Base-by-base conservation (phyloP, 2,329 filamentous ascomycete genomes). In the Cladobotryum protrusum region DNA sequence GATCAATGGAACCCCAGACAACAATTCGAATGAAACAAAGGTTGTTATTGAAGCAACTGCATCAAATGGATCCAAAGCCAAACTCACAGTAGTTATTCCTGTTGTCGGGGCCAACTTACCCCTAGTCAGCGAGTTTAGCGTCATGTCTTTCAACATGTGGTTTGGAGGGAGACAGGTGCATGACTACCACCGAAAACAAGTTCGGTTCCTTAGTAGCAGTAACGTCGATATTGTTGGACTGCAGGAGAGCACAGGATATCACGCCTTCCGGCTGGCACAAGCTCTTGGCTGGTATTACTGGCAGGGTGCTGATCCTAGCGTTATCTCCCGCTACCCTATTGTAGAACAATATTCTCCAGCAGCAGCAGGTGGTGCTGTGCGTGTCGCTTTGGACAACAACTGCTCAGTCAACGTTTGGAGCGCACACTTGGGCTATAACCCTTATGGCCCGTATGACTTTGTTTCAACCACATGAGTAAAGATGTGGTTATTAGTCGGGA, bases 381-480 rank as follows among this genome's bases (percentile, higher is more conserved):
- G 58, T 15, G 60, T 72, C 40, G 58, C 60, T 20, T 60, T 72
- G 13, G 67, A 69, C 7, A 46, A 57, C 0, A 52, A 52, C 5
- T 52, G 46, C 32, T 57, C 67, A 29, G 56, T 70, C 45, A 66
- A 67, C 50, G 56, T 71, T 41, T 70, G 63, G 59, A 64, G 62
- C 20, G 60, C 60, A 37, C 70, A 72, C 45, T 50, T 72, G 6
- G 67, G 64, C 2, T 66, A 63, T 39, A 56, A 59, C 18, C 71
- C 71, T 0, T 73, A 73, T 41, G 70, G 71, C 0, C 71, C 71
- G 0, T 72, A 73, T 52, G 70, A 70, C 43, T 70, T 50, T 73
- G 71, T 61, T 72, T 65, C 41, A 59, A 67, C 36, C 57, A 64
- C 15, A 63, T 65, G 59, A 54, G 57, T 2, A 52, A 61, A 2